Base-by-base conservation (phyloP, 139 green algal genomes). In the Gonium pectorale region DNA sequence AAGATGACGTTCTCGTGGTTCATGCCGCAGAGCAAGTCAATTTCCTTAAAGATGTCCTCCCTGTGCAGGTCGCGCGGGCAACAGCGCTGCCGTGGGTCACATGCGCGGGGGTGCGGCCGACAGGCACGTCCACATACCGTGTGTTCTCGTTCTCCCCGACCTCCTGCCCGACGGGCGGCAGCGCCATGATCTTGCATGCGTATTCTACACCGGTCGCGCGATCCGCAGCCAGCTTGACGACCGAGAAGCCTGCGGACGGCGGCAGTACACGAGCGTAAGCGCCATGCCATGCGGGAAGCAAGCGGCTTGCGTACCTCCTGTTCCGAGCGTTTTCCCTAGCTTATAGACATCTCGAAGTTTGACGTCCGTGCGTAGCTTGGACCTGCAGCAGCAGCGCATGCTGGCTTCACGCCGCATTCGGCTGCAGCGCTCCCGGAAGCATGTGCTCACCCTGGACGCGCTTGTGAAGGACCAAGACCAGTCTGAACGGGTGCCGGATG, bases 31-130 rank as follows among this genome's bases (percentile, higher is more conserved):
- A 97, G 84, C 35, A 98, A 96, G 80, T 97, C 93, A 72, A 98
- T 98, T 79, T 98, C 95, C 87, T 98, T 98, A 88, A 97, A 96
- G 31, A 98, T 96, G 91, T 98, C 95, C 67, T 94, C 93, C 1
- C 90, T 91, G 89, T 35, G 69, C 19, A 21, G 22, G 41, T 41
- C 1, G 59, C 13, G 24, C 56, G 22, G 68, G 67, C 24, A 33
- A 43, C 33, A 33, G 38, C 24, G 67, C 67, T 31, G 38, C 38
- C 33, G 19, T 13, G 66, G 24, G 37, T 22, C n/a, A n/a, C n/a
- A n/a, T n/a, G n/a, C n/a, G n/a, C n/a, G n/a, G n/a, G n/a, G 31
- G 21, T 22, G 29, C 63, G 33, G 31, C 22, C 19, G 33, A 1
- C 31, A 49, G 29, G 37, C 40, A 26, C 29, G 31, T 37, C 29